These are phyloP conservation scores for Pleurozium schreberi DNA, from an alignment of 225 moss, liverwort and hornwort genomes.

Conservation along the genomic window DNA sequence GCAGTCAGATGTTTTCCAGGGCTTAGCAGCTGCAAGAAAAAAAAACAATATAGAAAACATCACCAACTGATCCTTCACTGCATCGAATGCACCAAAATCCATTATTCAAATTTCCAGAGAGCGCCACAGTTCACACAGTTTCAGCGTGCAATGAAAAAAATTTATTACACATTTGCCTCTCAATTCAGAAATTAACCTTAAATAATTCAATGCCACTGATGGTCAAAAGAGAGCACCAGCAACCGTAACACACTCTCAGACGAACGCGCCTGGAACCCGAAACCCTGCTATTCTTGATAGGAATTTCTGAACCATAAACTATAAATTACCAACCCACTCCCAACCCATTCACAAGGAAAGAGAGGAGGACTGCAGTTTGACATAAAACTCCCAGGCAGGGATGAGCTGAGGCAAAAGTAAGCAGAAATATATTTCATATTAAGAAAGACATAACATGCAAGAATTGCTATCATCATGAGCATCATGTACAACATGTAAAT, in stretches of 20 bases:
- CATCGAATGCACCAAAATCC: background rate
- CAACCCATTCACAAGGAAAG: background rate
- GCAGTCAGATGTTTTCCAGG: conserved; percentile 70
- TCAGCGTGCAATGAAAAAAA: background rate
- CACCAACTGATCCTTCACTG: background rate
- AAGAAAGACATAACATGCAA: too few species aligned
- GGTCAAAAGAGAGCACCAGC: background rate
- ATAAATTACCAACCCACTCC: too few species aligned
- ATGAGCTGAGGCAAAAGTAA: background rate
- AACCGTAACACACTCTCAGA: background rate
- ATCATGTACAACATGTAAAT: background rate
- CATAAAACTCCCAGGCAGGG: background rate
- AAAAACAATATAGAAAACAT: background rate
- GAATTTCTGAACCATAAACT: background rate
- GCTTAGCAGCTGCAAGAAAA: conserved; percentile 39
- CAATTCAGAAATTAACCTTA: background rate
- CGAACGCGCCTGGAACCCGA: background rate
- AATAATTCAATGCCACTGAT: too few species aligned
- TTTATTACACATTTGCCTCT: background rate
- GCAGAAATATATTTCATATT: background rate
- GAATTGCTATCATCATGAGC: background rate
- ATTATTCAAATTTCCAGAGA: background rate
- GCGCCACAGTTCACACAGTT: too few species aligned
- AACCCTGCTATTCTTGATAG: background rate
- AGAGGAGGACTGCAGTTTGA: background rate